Percentiles rank a stretch among this genome's conserved stretches.
Evolutionary conservation across 306 rosid species (phyloP).

Genomic region (Carpinus viminea): DNA sequence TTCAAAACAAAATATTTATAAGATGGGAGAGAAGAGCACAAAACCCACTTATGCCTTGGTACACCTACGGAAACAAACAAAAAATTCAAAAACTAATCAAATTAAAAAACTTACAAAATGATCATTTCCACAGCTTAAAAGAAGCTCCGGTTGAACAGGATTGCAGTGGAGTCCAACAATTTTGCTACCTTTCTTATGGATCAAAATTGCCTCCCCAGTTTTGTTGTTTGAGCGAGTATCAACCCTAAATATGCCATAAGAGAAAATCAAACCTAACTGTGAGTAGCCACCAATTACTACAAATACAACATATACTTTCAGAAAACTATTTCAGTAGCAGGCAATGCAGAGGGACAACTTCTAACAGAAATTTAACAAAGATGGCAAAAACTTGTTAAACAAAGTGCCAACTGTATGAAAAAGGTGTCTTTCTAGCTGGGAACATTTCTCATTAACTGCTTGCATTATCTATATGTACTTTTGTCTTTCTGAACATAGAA

Average conservation of each 20-base stretch:
- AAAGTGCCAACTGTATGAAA: neutral
- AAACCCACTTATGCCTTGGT: neutral
- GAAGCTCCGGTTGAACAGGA: constrained; percentile 89
- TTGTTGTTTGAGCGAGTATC: constrained; percentile 70
- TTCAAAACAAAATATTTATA: neutral
- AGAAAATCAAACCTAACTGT: constrained; percentile 5
- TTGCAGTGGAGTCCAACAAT: constrained; percentile 92
- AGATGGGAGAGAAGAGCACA: neutral
- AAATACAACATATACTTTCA: neutral
- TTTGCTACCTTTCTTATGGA: constrained; percentile 86
- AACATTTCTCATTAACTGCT: neutral
- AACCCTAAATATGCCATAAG: constrained; percentile 48
- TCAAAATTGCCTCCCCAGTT: constrained; percentile 66
- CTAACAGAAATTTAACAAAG: neutral
- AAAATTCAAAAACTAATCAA: constrained; percentile 4
- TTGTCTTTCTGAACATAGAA: neutral
- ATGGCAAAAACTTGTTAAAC: neutral
- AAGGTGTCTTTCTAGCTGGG: neutral
- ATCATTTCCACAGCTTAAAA: constrained; percentile 91
- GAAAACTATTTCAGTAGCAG: neutral
- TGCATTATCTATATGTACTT: neutral
- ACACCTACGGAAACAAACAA: neutral
- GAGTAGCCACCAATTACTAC: neutral
- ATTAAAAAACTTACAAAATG: constrained; percentile 70
- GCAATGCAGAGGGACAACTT: neutral